Evolutionary conservation across 78 protist species (phyloP).

Genomic region (Ministeria vibrans): DNA sequence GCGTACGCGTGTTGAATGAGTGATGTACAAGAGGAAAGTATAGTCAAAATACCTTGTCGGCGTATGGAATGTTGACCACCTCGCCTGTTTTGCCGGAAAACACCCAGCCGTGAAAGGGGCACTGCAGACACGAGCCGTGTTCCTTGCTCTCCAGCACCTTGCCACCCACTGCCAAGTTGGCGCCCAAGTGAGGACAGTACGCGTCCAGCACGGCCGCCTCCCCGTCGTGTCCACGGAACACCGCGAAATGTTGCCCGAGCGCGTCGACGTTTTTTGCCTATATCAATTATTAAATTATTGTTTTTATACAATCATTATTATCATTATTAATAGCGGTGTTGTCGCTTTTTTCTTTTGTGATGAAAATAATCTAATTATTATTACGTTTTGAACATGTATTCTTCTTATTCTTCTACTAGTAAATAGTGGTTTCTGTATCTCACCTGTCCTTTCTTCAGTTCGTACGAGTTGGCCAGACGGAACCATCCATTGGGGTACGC

Average conservation of each 20-base stretch:
- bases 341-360: no score
- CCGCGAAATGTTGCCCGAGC: conserved; percentile 21
- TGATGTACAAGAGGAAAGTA: no score
- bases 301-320: no score
- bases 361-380: no score
- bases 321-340: no score
- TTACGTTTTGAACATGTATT: no score
- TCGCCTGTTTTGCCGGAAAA: conserved; percentile 23
- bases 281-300: no score
- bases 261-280: neutral
- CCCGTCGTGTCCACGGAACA: conserved; percentile 33
- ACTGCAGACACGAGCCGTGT: neutral
- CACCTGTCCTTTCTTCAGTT: neutral
- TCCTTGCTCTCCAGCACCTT: no score
- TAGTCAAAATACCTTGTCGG: no score
- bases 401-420: no score
- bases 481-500: conserved; percentile 8
- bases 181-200: conserved; percentile 56
- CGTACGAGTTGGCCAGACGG: neutral
- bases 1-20: no score
- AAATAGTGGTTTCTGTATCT: no score
- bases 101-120: conserved; percentile 58
- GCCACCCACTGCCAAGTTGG: conserved; percentile 31
- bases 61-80: conserved; percentile 19
- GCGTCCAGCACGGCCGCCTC: conserved; percentile 34